Conservation (phyloP, 495 filamentous ascomycete species). For the Massariosphaeria phaeospora region DNA sequence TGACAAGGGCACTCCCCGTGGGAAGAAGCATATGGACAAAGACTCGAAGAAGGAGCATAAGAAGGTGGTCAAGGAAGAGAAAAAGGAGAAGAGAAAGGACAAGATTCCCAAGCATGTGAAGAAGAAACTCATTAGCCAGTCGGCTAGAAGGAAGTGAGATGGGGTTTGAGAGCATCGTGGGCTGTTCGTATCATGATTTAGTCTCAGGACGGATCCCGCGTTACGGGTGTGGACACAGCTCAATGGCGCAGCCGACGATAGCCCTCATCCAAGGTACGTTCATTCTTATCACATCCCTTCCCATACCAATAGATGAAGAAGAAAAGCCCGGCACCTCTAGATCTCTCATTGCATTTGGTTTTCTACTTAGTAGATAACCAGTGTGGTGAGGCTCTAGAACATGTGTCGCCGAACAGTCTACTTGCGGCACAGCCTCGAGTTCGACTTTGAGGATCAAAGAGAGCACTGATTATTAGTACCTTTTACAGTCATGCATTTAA, state of each 20-base stretch:
- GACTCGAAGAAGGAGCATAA: slow-evolving; percentile 86
- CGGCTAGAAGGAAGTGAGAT: slow-evolving; percentile 32
- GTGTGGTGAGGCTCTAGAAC: not conserved
- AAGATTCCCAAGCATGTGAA: slow-evolving; percentile 96
- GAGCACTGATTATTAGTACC: slow-evolving; percentile 12
- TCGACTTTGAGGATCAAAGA: slow-evolving; percentile 9
- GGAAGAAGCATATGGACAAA: slow-evolving; percentile 88
- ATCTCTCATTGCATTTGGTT: slow-evolving; percentile 1
- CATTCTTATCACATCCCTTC: too few relatives aligned
- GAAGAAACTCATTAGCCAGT: slow-evolving; percentile 61
- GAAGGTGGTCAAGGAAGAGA: slow-evolving; percentile 85
- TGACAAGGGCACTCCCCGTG: slow-evolving; percentile 61
- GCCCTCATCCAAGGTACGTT: too few relatives aligned
- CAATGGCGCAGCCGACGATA: too few relatives aligned
- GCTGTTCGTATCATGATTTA: not conserved
- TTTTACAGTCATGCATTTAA: too few relatives aligned
- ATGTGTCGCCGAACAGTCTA: slow-evolving; percentile 4
- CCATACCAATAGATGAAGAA: too few relatives aligned
- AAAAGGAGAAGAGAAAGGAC: slow-evolving; percentile 80
- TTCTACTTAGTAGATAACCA: not conserved
- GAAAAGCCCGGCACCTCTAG: slow-evolving; percentile 5
- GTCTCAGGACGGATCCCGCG: too few relatives aligned
- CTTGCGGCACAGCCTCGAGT: not conserved
- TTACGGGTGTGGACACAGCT: not conserved
- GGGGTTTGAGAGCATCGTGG: not conserved